These are phyloP conservation scores for Eutypella sp. DNA, from an alignment of 2,329 filamentous ascomycete genomes.

Conservation along the genomic window DNA sequence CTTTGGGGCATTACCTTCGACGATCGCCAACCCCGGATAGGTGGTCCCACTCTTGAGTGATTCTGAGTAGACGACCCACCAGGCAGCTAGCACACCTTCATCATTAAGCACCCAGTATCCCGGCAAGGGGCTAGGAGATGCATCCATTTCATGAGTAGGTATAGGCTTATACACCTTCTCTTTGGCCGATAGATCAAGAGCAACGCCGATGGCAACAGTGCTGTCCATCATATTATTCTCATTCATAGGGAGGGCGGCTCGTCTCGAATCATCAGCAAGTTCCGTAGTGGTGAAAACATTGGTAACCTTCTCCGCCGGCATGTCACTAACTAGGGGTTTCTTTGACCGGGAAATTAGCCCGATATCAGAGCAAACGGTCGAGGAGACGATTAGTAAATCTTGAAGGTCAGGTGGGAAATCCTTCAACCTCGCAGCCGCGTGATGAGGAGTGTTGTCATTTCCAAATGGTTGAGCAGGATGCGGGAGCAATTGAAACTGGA, in stretches of 20 bases:
- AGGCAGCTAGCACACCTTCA: constrained; percentile 76
- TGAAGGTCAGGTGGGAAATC: constrained; percentile 76
- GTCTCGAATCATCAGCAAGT: constrained; percentile 66
- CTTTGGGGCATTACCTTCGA: constrained; percentile 30
- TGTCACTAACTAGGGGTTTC: constrained; percentile 57
- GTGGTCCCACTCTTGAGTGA: constrained; percentile 69
- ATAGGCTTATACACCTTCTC: constrained; percentile 77
- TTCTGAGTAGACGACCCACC: constrained; percentile 91
- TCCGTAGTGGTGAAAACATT: constrained; percentile 70
- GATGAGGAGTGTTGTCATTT: constrained; percentile 62
- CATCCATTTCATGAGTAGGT: constrained; percentile 68
- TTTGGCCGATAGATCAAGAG: constrained; percentile 76
- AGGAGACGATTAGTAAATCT: constrained; percentile 77
- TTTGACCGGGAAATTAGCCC: constrained; percentile 73
- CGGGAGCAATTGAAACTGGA: constrained; percentile 67
- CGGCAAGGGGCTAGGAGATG: constrained; percentile 76
- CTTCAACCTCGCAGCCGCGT: constrained; percentile 71
- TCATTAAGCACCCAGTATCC: constrained; percentile 82
- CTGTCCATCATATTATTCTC: constrained; percentile 63
- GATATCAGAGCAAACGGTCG: constrained; percentile 74
- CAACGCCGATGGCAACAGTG: constrained; percentile 72
- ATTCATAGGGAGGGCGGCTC: constrained; percentile 70
- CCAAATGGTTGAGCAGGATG: constrained; percentile 73
- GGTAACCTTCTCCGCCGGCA: constrained; percentile 53
- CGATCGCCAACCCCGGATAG: constrained; percentile 64